phyloP scores from a whole-genome alignment of 2,329 filamentous ascomycete species.

The Talaromyces marneffei region DNA sequence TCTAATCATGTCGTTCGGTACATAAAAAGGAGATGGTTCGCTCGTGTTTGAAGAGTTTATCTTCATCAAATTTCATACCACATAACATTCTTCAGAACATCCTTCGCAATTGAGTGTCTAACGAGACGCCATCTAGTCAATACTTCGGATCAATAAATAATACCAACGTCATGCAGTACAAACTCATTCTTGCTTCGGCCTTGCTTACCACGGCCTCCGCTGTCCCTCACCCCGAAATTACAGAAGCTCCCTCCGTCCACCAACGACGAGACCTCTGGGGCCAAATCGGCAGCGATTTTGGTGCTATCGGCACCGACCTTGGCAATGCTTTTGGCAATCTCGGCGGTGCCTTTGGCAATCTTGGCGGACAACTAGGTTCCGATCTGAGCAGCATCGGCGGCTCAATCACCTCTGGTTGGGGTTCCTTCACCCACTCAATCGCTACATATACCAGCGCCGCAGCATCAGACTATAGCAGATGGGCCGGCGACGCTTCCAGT shows the following conservation, averaged over 20 bases:
- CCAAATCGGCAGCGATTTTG: slow-evolving; percentile 12
- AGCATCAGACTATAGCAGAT: slow-evolving; percentile 9
- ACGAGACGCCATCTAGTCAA: background rate
- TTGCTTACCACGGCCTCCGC: slow-evolving; percentile 9
- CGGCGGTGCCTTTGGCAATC: slow-evolving; percentile 8
- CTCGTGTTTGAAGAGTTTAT: background rate
- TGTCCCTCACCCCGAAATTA: slow-evolving; percentile 13
- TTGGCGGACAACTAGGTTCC: slow-evolving; percentile 6
- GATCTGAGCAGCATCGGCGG: slow-evolving; percentile 7
- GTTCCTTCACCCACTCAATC: slow-evolving; percentile 1
- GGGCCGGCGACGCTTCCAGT: slow-evolving; percentile 12
- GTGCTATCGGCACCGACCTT: slow-evolving; percentile 10
- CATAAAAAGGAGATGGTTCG: slow-evolving; percentile 8
- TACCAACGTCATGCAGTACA: slow-evolving; percentile 11
- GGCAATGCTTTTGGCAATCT: slow-evolving; percentile 10
- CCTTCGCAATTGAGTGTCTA: background rate
- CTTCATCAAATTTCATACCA: background rate
- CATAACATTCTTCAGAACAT: background rate
- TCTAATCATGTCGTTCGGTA: background rate
- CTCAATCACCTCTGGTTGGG: slow-evolving; percentile 13
- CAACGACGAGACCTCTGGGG: slow-evolving; percentile 8
- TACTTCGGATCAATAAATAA: background rate
- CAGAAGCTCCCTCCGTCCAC: slow-evolving; percentile 3
- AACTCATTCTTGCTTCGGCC: slow-evolving; percentile 9
- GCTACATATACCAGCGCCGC: background rate